Evolutionary conservation across 2,329 filamentous ascomycete species (phyloP), one percentile per base, ranked within the genome.

Genomic region (Cordyceps javanica): DNA sequence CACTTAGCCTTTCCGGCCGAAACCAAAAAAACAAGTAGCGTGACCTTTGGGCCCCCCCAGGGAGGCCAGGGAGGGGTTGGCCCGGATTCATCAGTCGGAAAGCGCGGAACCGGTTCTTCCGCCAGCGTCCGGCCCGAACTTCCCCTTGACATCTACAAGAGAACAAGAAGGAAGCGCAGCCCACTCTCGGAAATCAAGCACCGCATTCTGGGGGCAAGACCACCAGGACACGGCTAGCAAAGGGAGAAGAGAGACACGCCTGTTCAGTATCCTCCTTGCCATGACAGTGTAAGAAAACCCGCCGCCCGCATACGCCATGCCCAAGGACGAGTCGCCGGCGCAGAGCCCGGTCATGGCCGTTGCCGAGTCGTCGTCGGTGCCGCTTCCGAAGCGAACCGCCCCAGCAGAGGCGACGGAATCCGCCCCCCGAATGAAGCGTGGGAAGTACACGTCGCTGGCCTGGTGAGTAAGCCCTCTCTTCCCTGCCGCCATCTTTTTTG

Each of bases 401-500:
- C 46, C 50, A 11, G 34, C 28, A 34, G 51, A 50, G 7, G 16
- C 45, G 16, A 26, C 55, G 55, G 55, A 58, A 32, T 38, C 41
- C 14, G 32, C 42, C n/a, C 59, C 54, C 16, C 60, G 61, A 1
- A 60, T 34, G 52, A 73, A 73, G 62, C 63, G 71, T 36, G 69
- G 71, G 1, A 73, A 71, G 57, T 73, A 73, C 57, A 73, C 71
- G 0, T 62, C 71, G 8, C 66, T 71, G 3, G 71, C 71, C 14
- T 73, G 71, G 71, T 73, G 61, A 51, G 67, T 60, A 28, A n/a
- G n/a, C n/a, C n/a, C n/a, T n/a, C n/a, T 45, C 7, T 16, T 30
- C 19, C 30, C 4, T 19, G 19, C 16, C 23, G 3, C n/a, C n/a
- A 8, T 32, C 25, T 9, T 19, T 41, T 3, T 19, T 5, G 41